Evolutionary conservation across 805 yeast species (phyloP), one percentile per base, ranked within the genome.

Genomic region (Schwanniomyces vanrijiae): DNA sequence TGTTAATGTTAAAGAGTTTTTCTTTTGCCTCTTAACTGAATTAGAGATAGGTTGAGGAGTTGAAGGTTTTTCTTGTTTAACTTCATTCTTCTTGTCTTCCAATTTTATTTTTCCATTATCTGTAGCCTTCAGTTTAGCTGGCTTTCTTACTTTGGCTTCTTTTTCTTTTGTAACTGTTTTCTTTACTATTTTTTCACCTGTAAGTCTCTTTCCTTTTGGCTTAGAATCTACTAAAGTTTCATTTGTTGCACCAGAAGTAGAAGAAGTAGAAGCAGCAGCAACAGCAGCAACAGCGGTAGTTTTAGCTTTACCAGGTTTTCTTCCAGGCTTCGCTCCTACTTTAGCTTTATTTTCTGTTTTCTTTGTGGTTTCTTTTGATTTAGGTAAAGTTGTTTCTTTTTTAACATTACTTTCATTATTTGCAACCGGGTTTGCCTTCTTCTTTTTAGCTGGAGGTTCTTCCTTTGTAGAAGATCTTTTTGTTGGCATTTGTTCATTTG

Each of bases 11-110:
- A 31, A 29, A 9, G 37, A 26, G 5, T 8, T 25, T 24, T 50
- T 50, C 50, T 47, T 50, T 40, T 50, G 49, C 31, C 54, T 53
- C 26, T 51, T 48, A 7, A n/a, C 19, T 14, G 44, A 38, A 11
- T 31, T 26, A 14, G 22, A 25, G 3, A 28, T 9, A 2, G 22
- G 33, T 9, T 25, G 21, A 21, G 18, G 40, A 5, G 29, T n/a
- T 2, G 26, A n/a, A 25, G 14, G 9, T 10, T 19, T 21, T 16
- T 37, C 34, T 8, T 7, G 18, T 14, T 20, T 18, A 11, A 14
- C 11, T 7, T 29, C 38, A 3, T 50, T 44, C 16, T 37, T 37
- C n/a, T 39, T 34, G n/a, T 35, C 48, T 44, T 42, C 39, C 2
- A 18, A n/a, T 16, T 13, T 31, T 11, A 25, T 33, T 13, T n/a